Conservation (phyloP, 768 basidiomycete species). For the Crepidotus variabilis region DNA sequence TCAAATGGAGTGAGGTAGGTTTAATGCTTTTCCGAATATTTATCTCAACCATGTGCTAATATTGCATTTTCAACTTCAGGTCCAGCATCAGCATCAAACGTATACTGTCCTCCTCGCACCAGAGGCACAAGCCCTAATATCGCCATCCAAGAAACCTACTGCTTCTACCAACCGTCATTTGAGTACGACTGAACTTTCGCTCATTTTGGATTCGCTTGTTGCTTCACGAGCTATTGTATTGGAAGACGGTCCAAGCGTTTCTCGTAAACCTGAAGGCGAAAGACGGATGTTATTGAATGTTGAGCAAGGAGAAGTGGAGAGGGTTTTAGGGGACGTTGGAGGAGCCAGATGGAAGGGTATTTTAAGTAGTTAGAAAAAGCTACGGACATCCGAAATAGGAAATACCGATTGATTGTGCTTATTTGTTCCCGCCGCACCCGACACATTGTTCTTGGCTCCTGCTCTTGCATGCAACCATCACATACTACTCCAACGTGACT, state of each 20-base stretch:
- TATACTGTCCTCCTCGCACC: constrained; percentile 64
- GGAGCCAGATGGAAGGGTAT: constrained; percentile 63
- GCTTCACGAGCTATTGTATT: constrained; percentile 75
- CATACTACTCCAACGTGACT: too few species aligned
- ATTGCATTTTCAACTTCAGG: constrained; percentile 32
- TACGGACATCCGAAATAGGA: too few species aligned
- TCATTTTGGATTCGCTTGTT: constrained; percentile 73
- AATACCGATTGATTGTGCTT: too few species aligned
- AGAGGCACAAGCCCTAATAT: constrained; percentile 51
- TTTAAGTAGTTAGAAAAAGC: constrained; percentile 27
- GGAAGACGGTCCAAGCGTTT: constrained; percentile 54
- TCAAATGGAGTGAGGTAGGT: constrained; percentile 75
- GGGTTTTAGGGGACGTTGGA: constrained; percentile 80
- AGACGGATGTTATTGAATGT: constrained; percentile 76
- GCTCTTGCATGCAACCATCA: too few species aligned
- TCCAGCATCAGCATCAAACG: constrained; percentile 71
- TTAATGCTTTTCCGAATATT: background rate
- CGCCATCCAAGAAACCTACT: constrained; percentile 29
- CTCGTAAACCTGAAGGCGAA: constrained; percentile 59
- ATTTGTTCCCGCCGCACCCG: too few species aligned
- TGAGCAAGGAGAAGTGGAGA: constrained; percentile 81
- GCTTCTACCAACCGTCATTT: background rate
- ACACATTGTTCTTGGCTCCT: too few species aligned
- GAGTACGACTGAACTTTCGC: constrained; percentile 54
- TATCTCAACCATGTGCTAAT: background rate